Percentiles rank a stretch among this genome's conserved stretches.
Conservation (phyloP, 352 stramenopile species). For the Globisporangium nodosum region DNA sequence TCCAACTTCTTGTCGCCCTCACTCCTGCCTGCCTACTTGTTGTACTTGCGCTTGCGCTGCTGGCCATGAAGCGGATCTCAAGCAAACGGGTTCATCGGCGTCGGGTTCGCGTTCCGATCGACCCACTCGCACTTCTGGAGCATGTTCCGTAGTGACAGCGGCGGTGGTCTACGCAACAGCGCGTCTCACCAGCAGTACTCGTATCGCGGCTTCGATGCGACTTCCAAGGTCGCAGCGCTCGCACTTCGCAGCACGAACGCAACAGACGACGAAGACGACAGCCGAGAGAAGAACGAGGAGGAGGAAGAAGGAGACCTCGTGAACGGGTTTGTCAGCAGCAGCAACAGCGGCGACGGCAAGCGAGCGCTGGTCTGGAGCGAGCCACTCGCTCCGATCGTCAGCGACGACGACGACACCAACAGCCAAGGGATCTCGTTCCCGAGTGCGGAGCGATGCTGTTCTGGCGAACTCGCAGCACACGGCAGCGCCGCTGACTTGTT, state of each 20-base stretch:
- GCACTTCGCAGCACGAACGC: not conserved
- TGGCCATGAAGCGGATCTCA: constrained; percentile 20
- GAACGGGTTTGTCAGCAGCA: constrained; percentile 8
- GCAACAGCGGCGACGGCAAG: not conserved
- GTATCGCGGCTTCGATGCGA: constrained; percentile 17
- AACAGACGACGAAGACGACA: not conserved
- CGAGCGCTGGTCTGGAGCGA: constrained; percentile 37
- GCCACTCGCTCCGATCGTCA: constrained; percentile 29
- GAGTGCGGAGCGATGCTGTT: constrained; percentile 18
- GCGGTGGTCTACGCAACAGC: not conserved
- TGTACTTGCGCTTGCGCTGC: not conserved
- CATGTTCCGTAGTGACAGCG: constrained; percentile 8
- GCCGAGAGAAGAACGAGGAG: not conserved
- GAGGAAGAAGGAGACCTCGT: constrained; percentile 4
- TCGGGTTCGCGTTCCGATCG: constrained; percentile 33
- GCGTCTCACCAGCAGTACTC: constrained; percentile 12
- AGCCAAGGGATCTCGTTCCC: constrained; percentile 50
- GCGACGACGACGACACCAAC: constrained; percentile 19
- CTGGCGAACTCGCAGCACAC: not conserved
- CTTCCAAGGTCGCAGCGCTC: constrained; percentile 9
- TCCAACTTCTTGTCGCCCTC: not conserved
- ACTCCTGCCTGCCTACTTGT: not conserved
- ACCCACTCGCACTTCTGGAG: constrained; percentile 36
- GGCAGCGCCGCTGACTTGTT: too few species aligned
- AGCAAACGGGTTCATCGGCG: constrained; percentile 49